A percentile compares a stretch with the other conserved stretches of the same genome.
phyloP scores from a whole-genome alignment of 768 basidiomycete species.

The Auriscalpium orientale region DNA sequence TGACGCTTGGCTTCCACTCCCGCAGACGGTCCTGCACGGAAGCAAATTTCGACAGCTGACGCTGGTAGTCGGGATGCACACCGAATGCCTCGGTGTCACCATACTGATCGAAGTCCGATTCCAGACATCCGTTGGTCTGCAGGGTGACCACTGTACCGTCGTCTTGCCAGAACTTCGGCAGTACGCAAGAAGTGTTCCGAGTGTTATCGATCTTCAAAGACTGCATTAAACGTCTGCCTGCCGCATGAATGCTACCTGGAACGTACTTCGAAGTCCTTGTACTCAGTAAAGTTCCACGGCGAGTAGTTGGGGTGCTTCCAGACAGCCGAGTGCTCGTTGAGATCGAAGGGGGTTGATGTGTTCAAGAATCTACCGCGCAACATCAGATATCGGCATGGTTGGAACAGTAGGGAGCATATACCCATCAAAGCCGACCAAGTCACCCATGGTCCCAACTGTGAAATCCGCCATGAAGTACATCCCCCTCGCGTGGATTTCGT shows the following conservation, averaged over 20 bases:
- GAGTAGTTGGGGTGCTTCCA: slow-evolving; percentile 73
- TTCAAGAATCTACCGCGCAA: slow-evolving; percentile 56
- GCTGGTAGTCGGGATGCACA: slow-evolving; percentile 91
- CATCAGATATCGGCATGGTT: slow-evolving; percentile 6
- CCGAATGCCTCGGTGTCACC: slow-evolving; percentile 98
- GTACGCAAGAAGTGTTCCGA: slow-evolving; percentile 64
- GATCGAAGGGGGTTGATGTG: slow-evolving; percentile 66
- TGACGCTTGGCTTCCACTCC: slow-evolving; percentile 81
- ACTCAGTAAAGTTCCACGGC: slow-evolving; percentile 83
- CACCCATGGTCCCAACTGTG: slow-evolving; percentile 88
- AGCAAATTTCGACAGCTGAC: slow-evolving; percentile 91
- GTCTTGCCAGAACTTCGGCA: slow-evolving; percentile 78
- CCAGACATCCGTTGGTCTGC: slow-evolving; percentile 62
- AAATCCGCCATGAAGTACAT: slow-evolving; percentile 96
- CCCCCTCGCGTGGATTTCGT: slow-evolving; percentile 66
- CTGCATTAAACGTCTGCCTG: slow-evolving; percentile 1
- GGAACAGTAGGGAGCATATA: slow-evolving; percentile 28
- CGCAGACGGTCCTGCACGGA: slow-evolving; percentile 94
- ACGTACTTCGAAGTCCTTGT: slow-evolving; percentile 71
- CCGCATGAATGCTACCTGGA: slow-evolving; percentile 1
- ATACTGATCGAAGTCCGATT: slow-evolving; percentile 89
- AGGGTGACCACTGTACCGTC: slow-evolving; percentile 56
- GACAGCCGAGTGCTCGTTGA: slow-evolving; percentile 62
- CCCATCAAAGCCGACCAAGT: slow-evolving; percentile 83
- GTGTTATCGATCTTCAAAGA: slow-evolving; percentile 49